Base-by-base conservation (phyloP, 2,329 filamentous ascomycete species). In the Ophiostoma sp. region DNA sequence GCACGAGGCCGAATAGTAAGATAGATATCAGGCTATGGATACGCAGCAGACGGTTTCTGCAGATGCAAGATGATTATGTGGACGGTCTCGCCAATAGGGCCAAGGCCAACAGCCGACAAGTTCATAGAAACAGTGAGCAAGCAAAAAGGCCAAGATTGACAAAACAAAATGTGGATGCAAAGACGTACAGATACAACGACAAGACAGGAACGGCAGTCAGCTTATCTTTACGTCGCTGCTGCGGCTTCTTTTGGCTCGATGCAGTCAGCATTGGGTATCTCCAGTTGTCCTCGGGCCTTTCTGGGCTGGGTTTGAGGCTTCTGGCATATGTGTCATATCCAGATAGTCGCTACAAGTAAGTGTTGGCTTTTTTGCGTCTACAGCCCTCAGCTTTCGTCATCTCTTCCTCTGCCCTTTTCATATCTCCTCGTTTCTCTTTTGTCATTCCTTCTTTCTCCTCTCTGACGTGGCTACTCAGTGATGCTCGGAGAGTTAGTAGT, bases 261-360 rank as follows among this genome's bases (percentile, higher is more conserved):
- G 52, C 52, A 57, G 52, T 57, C 52, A 57, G 52, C 52, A 57
- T 57, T 57, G 23, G 52, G 52, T 57, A 48, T 48, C n/a, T 13
- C n/a, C 31, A n/a, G 52, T 31, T 13, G n/a, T 13, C 10, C 3
- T 57, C 52, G 31, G 52, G 52, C 15, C n/a, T 57, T n/a, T 57
- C 23, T 48, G 44, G 17, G 44, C 20, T 48, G 23, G 27, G 3
- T 57, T 54, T 57, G 17, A 8, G 11, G 44, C 7, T n/a, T 27
- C 15, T 27, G n/a, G 15, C 52, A n/a, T 57, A 27, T 57, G n/a
- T 57, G 27, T 57, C 52, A 57, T 27, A 7, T 13, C 27, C 44
- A 1, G 44, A 48, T 48, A 20, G n/a, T 27, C 52, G 8, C 10
- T 15, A n/a, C n/a, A 57, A 57, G 4, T 27, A 57, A n/a, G 23